These are phyloP conservation scores for Asterochloris erici DNA, from an alignment of 139 green algal species.

Conservation along the genomic window DNA sequence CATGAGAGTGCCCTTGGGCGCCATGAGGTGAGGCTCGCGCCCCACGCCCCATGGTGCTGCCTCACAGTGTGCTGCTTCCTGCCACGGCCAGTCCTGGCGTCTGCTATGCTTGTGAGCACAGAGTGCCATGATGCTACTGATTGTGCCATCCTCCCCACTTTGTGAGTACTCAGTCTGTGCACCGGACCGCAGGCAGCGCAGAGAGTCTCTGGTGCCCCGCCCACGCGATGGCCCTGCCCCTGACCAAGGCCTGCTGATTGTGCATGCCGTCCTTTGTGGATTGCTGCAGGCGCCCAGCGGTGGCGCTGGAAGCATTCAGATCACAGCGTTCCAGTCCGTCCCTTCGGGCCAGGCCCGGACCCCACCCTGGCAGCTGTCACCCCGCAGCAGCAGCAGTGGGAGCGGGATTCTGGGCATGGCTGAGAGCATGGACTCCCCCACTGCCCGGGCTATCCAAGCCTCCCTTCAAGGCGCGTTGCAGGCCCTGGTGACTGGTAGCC, in stretches of 20 bases:
- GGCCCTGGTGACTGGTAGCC: background rate
- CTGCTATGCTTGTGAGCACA: background rate
- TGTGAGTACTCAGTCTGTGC: background rate
- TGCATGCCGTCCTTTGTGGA: background rate
- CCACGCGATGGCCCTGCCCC: background rate
- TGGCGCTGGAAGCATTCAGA: constrained; percentile 11
- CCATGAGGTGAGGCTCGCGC: background rate
- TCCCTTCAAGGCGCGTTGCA: background rate
- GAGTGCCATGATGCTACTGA: background rate
- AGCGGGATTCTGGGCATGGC: background rate
- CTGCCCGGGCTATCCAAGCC: constrained; percentile 7
- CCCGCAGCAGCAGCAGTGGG: background rate
- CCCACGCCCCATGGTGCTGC: background rate
- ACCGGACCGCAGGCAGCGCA: background rate
- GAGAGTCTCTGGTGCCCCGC: background rate
- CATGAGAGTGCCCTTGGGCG: background rate
- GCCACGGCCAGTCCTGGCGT: background rate
- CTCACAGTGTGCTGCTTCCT: background rate
- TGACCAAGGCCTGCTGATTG: background rate
- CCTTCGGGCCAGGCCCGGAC: background rate
- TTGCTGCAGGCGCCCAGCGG: constrained; percentile 9
- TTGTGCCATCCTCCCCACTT: background rate
- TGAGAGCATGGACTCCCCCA: constrained; percentile 1
- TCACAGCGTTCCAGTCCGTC: constrained; percentile 57
- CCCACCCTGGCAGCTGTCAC: background rate